Evolutionary conservation across 805 yeast genomes (phyloP).

Genomic region (Teunomyces cretensis): DNA sequence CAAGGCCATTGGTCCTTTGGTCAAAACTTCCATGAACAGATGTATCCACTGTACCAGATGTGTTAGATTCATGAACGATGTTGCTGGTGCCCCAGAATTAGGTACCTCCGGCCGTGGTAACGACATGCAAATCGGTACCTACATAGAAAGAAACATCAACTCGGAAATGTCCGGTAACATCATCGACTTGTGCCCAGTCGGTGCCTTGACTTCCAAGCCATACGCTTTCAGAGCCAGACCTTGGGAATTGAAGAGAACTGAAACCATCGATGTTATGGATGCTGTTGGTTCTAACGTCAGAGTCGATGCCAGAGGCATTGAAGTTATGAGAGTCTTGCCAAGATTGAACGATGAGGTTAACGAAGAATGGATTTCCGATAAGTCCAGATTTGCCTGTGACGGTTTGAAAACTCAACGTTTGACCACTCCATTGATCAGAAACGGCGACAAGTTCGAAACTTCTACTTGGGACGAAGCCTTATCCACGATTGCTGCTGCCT

Average conservation of each 20-base stretch:
- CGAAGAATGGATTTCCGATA: constrained; percentile 91
- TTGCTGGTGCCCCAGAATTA: constrained; percentile 90
- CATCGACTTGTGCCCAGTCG: constrained; percentile 87
- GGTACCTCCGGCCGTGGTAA: constrained; percentile 90
- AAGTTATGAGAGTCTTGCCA: constrained; percentile 84
- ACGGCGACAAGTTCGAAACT: constrained; percentile 65
- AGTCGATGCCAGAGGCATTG: constrained; percentile 83
- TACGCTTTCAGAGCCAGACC: constrained; percentile 92
- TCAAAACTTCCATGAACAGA: constrained; percentile 88
- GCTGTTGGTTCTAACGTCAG: constrained; percentile 81
- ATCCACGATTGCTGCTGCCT: constrained; percentile 63
- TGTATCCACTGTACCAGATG: constrained; percentile 92
- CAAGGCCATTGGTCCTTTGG: constrained; percentile 85
- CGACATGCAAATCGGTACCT: constrained; percentile 89
- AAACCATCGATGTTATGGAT: constrained; percentile 80
- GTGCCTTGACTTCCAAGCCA: constrained; percentile 87
- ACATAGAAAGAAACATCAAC: constrained; percentile 79
- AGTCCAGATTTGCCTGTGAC: constrained; percentile 81
- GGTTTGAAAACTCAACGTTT: constrained; percentile 84
- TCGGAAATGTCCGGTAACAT: constrained; percentile 85
- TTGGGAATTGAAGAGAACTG: constrained; percentile 90
- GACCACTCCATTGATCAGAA: constrained; percentile 74
- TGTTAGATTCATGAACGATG: constrained; percentile 84
- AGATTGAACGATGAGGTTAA: constrained; percentile 82
- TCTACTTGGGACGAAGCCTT: constrained; percentile 90